These are phyloP conservation scores for Tardiomyces digboiensis DNA, from an alignment of 1,139 yeast species.

Conservation along the genomic window DNA sequence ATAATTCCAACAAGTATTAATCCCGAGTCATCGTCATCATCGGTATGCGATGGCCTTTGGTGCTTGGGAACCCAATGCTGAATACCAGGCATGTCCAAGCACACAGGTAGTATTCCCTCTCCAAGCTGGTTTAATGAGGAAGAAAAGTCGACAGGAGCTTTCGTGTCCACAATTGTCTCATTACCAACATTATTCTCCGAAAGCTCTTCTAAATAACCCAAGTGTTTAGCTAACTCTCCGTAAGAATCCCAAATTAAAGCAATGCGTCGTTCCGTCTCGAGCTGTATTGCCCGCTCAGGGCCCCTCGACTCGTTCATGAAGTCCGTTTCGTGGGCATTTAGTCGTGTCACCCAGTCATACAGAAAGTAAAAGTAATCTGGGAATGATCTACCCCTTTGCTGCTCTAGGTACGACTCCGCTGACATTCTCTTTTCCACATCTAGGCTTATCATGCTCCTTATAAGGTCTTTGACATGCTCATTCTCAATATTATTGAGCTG, in stretches of 20 bases:
- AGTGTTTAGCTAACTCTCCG: conserved; percentile 38
- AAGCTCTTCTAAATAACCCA: conserved; percentile 34
- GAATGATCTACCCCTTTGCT: conserved; percentile 40
- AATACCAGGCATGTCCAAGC: conserved; percentile 43
- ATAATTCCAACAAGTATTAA: conserved; percentile 55
- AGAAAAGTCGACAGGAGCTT: not conserved
- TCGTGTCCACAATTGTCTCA: too few relatives aligned
- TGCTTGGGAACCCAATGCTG: conserved; percentile 15
- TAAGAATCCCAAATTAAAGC: conserved; percentile 49
- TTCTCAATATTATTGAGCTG: conserved; percentile 48
- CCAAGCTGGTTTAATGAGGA: not conserved
- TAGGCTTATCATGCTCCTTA: conserved; percentile 50
- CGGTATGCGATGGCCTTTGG: conserved; percentile 26
- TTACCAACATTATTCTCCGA: conserved; percentile 1
- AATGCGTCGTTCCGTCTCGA: conserved; percentile 50
- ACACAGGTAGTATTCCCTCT: conserved; percentile 28
- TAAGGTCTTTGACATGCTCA: conserved; percentile 39
- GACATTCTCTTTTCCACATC: conserved; percentile 52
- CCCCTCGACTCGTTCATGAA: conserved; percentile 5
- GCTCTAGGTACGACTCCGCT: conserved; percentile 43
- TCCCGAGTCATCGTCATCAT: conserved; percentile 37
- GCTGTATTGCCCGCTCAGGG: conserved; percentile 22
- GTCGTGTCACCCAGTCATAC: not conserved
- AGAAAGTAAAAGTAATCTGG: conserved; percentile 65
- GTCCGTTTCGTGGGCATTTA: not conserved